phyloP scores from a whole-genome alignment of 352 stramenopile species.

The Pythium rhizo-oryzae region DNA sequence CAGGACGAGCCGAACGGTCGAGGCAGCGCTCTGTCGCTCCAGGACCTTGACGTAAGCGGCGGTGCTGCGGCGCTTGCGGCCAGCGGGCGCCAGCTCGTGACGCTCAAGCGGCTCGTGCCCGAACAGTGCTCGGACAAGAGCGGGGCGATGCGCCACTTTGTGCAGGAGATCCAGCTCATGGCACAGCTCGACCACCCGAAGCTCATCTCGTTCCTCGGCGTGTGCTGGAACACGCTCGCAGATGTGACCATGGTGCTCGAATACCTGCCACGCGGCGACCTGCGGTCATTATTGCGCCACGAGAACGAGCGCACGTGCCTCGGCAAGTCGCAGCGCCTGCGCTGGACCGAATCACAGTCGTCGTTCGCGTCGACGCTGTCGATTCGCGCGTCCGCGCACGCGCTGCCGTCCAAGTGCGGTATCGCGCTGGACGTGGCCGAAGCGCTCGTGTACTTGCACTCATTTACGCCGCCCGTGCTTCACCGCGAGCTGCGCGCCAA shows the following conservation, averaged over 20 bases:
- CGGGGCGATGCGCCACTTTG: constrained; percentile 59
- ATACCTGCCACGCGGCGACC: constrained; percentile 72
- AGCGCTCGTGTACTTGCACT: constrained; percentile 84
- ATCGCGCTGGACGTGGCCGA: constrained; percentile 84
- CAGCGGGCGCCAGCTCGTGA: constrained; percentile 42
- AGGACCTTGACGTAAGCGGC: constrained; percentile 18
- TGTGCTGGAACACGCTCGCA: constrained; percentile 63
- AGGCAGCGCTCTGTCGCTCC: constrained; percentile 5
- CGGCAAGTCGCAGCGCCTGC: constrained; percentile 49
- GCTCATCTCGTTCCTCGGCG: constrained; percentile 68
- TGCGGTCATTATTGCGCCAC: constrained; percentile 58
- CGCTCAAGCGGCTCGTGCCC: constrained; percentile 72
- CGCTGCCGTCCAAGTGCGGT: constrained; percentile 34
- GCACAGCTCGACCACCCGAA: constrained; percentile 73
- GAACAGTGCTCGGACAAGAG: constrained; percentile 52
- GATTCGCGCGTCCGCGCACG: neutral
- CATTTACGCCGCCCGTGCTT: constrained; percentile 62
- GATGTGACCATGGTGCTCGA: constrained; percentile 78
- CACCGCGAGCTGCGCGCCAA: constrained; percentile 87
- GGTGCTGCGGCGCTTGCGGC: neutral
- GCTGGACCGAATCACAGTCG: constrained; percentile 19
- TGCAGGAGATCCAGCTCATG: constrained; percentile 71
- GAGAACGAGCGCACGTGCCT: constrained; percentile 52
- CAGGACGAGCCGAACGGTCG: constrained; percentile 5
- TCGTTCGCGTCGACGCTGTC: constrained; percentile 24